Evolutionary conservation across 495 filamentous ascomycete genomes (phyloP).

Genomic region (Penicillium roqueforti): DNA sequence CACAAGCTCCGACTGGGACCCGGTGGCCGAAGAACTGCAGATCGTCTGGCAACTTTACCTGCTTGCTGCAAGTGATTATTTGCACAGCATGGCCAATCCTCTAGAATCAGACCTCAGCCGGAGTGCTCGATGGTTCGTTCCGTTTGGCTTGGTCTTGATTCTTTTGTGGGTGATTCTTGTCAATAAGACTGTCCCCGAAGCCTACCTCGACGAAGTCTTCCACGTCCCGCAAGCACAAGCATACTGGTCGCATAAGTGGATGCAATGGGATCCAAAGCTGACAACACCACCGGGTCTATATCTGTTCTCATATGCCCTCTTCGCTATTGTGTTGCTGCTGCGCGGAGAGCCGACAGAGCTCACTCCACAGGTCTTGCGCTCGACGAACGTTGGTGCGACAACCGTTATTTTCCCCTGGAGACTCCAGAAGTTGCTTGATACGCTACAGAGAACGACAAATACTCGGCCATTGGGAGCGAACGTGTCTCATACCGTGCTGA

Average conservation of each 20-base stretch:
- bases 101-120: slow-evolving; percentile 36
- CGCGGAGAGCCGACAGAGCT: slow-evolving; percentile 40
- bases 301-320: slow-evolving; percentile 49
- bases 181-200: slow-evolving; percentile 58
- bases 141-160: slow-evolving; percentile 39
- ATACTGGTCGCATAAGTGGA: slow-evolving; percentile 73
- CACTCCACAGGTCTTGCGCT: slow-evolving; percentile 34
- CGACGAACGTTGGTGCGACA: slow-evolving; percentile 38
- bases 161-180: slow-evolving; percentile 39
- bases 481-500: slow-evolving; percentile 62
- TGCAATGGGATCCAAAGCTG: slow-evolving; percentile 89
- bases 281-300: slow-evolving; percentile 92
- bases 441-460: slow-evolving; percentile 36
- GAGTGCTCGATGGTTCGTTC: slow-evolving; percentile 41
- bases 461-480: slow-evolving; percentile 36
- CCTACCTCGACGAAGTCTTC: slow-evolving; percentile 93
- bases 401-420: slow-evolving; percentile 41
- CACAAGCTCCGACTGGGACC: neutral
- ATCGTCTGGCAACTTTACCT: neutral
- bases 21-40: neutral
- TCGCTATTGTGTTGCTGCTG: slow-evolving; percentile 30
- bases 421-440: slow-evolving; percentile 38
- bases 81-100: slow-evolving; percentile 34
- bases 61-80: slow-evolving; percentile 9
- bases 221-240: slow-evolving; percentile 87